Evolutionary conservation across 2,329 filamentous ascomycete genomes (phyloP), one percentile per base, ranked within the genome.

Genomic region (Paraphoma sp.): DNA sequence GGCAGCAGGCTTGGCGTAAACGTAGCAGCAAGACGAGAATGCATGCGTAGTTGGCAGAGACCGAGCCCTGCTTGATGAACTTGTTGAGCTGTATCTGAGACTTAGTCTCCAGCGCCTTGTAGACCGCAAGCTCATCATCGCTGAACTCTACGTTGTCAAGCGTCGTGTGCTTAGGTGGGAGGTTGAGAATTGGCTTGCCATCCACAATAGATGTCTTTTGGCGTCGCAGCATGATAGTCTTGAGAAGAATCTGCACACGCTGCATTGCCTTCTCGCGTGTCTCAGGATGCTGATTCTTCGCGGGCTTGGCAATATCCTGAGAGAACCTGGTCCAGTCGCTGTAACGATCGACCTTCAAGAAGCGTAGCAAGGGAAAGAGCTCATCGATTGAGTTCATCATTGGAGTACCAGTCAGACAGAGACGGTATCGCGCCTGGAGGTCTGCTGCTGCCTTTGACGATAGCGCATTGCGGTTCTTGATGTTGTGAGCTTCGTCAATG

Each of bases 361-460:
- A 97, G 2, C 86, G 84, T 44, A 97, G 81, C 17, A 96, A 78
- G 0, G 92, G 90, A 68, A 86, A 93, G 3, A 96, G 81, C 67
- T 97, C 93, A 23, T 85, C 81, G 2, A 94, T 86, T 11, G 84
- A 87, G 66, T 97, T 97, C 89, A 95, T 95, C 89, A 94, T 93
- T 5, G 91, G 91, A 0, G 91, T 95, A 28, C 91, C 91, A 3
- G 89, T 92, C 74, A 94, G 84, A 69, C 89, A 92, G 79, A 91
- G 88, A 46, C 91, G 83, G 69, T 90, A 86, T 36, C 79, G 80
- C 12, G 89, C 80, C 57, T 84, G 78, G 14, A 95, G 75, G 10
- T 78, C 73, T 63, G 81, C 85, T 30, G 86, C 86, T 4, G 86
- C 90, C 60, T 82, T 81, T 1, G 89, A 84, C 5, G 83, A 78